These are phyloP conservation scores for Gloeophyllum trabeum DNA, from an alignment of 768 basidiomycete species.

Conservation along the genomic window DNA sequence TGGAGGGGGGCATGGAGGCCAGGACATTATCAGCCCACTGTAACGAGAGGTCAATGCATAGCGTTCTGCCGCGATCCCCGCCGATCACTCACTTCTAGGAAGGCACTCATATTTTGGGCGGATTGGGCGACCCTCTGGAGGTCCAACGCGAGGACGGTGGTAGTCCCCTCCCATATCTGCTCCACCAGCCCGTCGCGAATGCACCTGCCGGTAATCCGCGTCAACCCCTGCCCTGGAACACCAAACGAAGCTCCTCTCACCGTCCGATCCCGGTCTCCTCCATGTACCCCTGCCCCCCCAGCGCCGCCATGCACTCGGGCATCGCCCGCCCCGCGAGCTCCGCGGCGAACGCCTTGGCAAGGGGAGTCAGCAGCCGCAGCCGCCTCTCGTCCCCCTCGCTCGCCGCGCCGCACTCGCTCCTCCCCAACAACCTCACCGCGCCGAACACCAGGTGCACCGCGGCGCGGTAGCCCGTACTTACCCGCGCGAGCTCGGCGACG, in stretches of 20 bases:
- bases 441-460: conserved; percentile 55
- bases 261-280: conserved; percentile 66
- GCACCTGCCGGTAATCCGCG: conserved; percentile 17
- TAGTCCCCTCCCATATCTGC: conserved; percentile 78
- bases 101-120: conserved; percentile 30
- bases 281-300: conserved; percentile 80
- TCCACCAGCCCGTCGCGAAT: conserved; percentile 67
- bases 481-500: conserved; percentile 49
- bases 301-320: conserved; percentile 62
- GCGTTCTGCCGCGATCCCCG: too few relatives aligned
- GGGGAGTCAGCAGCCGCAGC: conserved; percentile 56
- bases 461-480: conserved; percentile 54
- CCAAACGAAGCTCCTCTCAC: conserved; percentile 12
- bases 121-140: conserved; percentile 43
- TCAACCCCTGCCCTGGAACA: background rate
- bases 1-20: conserved; percentile 25
- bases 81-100: conserved; percentile 40
- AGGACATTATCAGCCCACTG: conserved; percentile 45
- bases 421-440: conserved; percentile 45
- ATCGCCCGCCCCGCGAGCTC: conserved; percentile 52
- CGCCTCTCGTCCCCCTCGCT: conserved; percentile 35
- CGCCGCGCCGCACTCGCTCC: conserved; percentile 44
- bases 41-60: too few relatives aligned
- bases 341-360: conserved; percentile 59
- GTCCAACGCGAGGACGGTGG: conserved; percentile 58